Evolutionary conservation across 1,139 yeast species (phyloP), one percentile per base, ranked within the genome.

Genomic region (Oligophagozyma castellii): DNA sequence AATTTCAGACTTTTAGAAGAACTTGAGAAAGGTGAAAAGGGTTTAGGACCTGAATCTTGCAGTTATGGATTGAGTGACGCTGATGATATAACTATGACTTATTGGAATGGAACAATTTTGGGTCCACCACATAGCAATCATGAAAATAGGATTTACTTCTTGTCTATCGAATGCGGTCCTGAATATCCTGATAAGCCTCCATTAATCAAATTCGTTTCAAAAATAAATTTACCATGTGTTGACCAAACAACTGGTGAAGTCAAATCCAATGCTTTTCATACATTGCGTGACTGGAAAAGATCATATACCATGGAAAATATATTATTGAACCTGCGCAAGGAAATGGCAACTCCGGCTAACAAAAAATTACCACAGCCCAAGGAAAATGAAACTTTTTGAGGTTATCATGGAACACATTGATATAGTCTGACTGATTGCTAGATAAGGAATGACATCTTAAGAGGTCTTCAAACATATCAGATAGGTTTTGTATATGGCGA

Each of bases 41-140:
- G 98, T 11, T 65, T 81, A 31, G 96, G 98, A 16, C 92, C 95
- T 20, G 96, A 92, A 54, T 79, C 94, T 14, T 86, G 94, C 53
- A 86, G 96, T 13, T 83, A 86, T 46, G 96, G 96, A 0, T 65
- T 86, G 30, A 73, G 83, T 22, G 86, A 79, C 48, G 75, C 79
- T 41, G 94, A 80, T 44, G 96, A 86, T 53, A 80, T 83, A 42
- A 65, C 86, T 37, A 80, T 86, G 92, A 78, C 93, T 5, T 61
- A 74, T 45, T 86, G 96, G 96, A 86, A 84, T 52, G 96, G 95
- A 3, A 86, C 96, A 18, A 84, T 86, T 29, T 63, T 89, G 40
- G 99, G 98, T 0, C 98, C 98, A 4, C 98, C 98, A 20, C 95
- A 86, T 46, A 76, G 93, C 28, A 69, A 71, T 16, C 95, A 86